These are phyloP conservation scores for Beauveria bassiana DNA, from an alignment of 2,329 filamentous ascomycete species.

Conservation along the genomic window DNA sequence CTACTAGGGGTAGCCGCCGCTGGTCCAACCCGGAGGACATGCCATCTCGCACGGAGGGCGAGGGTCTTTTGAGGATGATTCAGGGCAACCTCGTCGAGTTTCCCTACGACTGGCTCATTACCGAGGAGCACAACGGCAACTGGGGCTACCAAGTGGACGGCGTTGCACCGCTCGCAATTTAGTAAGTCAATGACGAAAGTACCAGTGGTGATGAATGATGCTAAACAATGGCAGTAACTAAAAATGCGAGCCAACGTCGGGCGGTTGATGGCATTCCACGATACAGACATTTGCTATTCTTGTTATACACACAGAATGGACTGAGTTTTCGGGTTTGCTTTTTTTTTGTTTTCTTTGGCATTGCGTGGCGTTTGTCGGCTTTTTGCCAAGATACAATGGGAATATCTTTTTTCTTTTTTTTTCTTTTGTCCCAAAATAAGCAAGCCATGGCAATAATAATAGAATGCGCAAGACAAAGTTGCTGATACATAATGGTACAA, in stretches of 20 bases:
- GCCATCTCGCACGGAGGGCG: slow-evolving; percentile 66
- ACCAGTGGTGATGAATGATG: not conserved
- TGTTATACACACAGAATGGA: not conserved
- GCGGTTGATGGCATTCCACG: not conserved
- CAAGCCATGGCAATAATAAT: slow-evolving; percentile 4
- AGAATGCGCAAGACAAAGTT: not conserved
- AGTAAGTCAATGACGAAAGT: slow-evolving; percentile 52
- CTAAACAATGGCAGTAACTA: slow-evolving; percentile 1
- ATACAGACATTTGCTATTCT: not conserved
- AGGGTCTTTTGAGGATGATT: slow-evolving; percentile 70
- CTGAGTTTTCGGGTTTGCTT: not conserved
- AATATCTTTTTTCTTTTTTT: slow-evolving; percentile 2
- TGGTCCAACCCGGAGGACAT: slow-evolving; percentile 67
- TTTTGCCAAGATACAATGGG: not conserved
- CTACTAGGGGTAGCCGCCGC: slow-evolving; percentile 60
- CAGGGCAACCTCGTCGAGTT: slow-evolving; percentile 88
- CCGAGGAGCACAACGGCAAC: slow-evolving; percentile 86
- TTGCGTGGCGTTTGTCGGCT: slow-evolving; percentile 2
- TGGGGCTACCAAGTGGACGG: slow-evolving; percentile 97
- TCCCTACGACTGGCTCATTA: slow-evolving; percentile 91
- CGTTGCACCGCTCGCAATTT: slow-evolving; percentile 93
- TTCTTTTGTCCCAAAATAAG: slow-evolving; percentile 5
- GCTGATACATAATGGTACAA: slow-evolving; percentile 1
- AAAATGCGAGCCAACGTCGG: not conserved
- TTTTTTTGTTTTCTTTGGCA: not conserved